Conservation (phyloP, 306 rosid species). For the Gastrolobium villosum region DNA sequence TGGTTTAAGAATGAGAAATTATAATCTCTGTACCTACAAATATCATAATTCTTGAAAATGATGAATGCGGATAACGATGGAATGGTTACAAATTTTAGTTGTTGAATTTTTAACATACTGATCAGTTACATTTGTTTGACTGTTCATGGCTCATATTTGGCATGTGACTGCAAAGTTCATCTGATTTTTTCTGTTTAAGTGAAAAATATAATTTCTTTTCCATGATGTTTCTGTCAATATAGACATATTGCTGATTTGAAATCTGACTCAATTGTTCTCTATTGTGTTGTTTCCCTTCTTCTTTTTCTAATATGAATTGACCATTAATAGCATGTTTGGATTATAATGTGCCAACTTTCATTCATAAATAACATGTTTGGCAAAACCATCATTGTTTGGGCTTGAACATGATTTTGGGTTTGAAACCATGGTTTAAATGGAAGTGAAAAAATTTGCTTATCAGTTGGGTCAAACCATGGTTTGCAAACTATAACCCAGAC, state of each 20-base stretch:
- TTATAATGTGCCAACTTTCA: background rate
- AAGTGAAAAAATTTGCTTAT: background rate
- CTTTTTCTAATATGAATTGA: background rate
- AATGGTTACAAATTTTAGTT: background rate
- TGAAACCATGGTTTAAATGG: background rate
- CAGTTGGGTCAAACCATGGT: background rate
- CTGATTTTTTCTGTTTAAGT: background rate
- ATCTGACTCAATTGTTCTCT: constrained; percentile 10
- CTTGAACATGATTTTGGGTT: background rate
- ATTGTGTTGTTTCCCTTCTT: background rate
- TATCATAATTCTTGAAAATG: background rate
- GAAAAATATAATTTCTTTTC: background rate
- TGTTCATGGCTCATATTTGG: background rate
- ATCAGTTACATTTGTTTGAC: background rate
- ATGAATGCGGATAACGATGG: background rate
- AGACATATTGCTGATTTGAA: background rate
- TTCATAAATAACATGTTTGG: background rate
- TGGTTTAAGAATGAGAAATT: background rate
- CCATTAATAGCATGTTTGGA: background rate
- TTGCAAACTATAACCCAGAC: constrained; percentile 1
- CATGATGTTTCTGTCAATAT: constrained; percentile 2
- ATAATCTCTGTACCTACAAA: background rate
- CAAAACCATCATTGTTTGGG: background rate
- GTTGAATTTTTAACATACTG: background rate
- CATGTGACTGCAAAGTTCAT: background rate